Conservation (phyloP, 345 rosid species). For the Populus deltoides region DNA sequence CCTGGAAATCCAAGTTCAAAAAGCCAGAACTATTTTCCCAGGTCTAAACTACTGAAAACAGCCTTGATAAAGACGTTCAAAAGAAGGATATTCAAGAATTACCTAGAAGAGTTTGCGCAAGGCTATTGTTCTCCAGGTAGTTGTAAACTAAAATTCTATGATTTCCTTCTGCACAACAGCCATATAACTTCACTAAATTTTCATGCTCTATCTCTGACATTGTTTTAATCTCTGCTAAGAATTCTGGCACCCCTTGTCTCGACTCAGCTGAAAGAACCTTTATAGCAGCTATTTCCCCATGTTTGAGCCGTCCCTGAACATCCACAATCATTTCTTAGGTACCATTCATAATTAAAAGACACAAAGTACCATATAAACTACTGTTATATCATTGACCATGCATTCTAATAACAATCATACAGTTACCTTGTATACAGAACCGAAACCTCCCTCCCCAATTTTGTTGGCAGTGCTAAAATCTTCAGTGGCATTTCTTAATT, state of each 20-base stretch:
- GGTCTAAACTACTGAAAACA: neutral
- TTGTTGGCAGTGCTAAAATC: constrained; percentile 61
- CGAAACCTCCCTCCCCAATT: constrained; percentile 98
- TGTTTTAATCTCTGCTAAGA: constrained; percentile 76
- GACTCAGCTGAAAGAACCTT: constrained; percentile 93
- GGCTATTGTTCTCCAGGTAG: constrained; percentile 85
- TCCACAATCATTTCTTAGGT: constrained; percentile 8
- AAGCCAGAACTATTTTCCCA: neutral
- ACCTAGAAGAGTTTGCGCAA: constrained; percentile 85
- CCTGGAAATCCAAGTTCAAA: neutral
- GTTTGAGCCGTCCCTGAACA: constrained; percentile 79
- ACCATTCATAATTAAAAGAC: neutral
- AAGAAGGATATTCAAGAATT: constrained; percentile 17
- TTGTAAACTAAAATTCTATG: constrained; percentile 89
- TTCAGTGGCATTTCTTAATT: constrained; percentile 63
- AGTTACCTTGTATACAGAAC: constrained; percentile 81
- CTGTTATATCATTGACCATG: neutral
- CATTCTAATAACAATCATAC: constrained; percentile 9
- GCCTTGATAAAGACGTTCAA: constrained; percentile 4
- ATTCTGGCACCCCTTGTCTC: constrained; percentile 80
- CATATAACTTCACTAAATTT: constrained; percentile 80
- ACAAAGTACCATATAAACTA: neutral
- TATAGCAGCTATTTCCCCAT: constrained; percentile 75
- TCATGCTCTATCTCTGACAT: constrained; percentile 81
- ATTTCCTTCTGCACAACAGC: constrained; percentile 79